A percentile compares a stretch with the other conserved stretches of the same genome.
Conservation (phyloP, 768 basidiomycete genomes). For the Pilatotrama ljubarskyi region DNA sequence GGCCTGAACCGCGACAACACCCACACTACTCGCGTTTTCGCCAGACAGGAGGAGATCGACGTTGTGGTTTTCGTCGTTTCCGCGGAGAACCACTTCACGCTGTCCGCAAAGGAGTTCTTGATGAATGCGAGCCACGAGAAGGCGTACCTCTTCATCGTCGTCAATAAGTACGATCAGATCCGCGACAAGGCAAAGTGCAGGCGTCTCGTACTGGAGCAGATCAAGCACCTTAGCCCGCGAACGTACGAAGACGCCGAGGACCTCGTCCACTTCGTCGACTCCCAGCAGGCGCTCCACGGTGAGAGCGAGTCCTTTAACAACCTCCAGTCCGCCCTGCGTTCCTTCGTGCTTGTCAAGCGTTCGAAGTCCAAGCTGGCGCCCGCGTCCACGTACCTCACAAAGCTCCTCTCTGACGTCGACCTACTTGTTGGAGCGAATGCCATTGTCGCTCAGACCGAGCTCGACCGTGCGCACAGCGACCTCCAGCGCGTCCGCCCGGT, state of each 20-base stretch:
- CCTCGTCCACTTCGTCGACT: constrained; percentile 98
- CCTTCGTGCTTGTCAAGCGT: constrained; percentile 94
- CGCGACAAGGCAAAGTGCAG: constrained; percentile 93
- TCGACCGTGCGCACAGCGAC: constrained; percentile 68
- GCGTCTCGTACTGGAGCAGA: constrained; percentile 87
- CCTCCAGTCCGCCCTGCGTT: constrained; percentile 86
- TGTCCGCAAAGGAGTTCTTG: constrained; percentile 93
- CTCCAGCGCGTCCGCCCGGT: constrained; percentile 73
- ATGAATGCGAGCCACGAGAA: constrained; percentile 93
- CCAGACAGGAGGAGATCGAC: constrained; percentile 97
- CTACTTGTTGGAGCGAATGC: constrained; percentile 84
- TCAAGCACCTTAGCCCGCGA: constrained; percentile 87
- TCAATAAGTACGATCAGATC: constrained; percentile 97
- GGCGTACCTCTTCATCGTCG: constrained; percentile 96
- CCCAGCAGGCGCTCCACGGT: constrained; percentile 66
- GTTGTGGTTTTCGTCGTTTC: constrained; percentile 98
- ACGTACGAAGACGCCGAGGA: constrained; percentile 91
- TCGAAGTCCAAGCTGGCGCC: constrained; percentile 96
- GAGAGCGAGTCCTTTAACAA: constrained; percentile 77
- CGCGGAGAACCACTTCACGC: constrained; percentile 97
- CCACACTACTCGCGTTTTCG: constrained; percentile 93
- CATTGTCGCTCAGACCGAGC: constrained; percentile 80
- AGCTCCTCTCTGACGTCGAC: constrained; percentile 89
- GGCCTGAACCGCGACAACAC: constrained; percentile 94
- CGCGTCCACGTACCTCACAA: constrained; percentile 85